phyloP scores from a whole-genome alignment of 306 rosid species.

The Malus orientalis region DNA sequence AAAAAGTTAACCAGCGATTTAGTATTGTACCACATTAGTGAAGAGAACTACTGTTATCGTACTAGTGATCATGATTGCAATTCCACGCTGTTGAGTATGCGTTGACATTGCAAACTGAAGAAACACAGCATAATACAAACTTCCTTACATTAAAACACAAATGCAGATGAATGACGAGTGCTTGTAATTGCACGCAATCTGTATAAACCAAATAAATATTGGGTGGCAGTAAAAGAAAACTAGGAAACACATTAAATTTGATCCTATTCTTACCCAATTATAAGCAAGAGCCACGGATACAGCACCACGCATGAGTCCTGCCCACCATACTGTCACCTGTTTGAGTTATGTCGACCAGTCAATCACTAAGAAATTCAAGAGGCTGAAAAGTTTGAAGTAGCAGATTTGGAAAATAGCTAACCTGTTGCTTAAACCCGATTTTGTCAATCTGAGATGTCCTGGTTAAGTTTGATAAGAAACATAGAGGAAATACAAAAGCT shows the following conservation, averaged over 20 bases:
- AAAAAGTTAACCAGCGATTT: background rate
- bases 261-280: slow-evolving; percentile 31
- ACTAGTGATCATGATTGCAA: slow-evolving; percentile 57
- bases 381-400: background rate
- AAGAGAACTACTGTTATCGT: slow-evolving; percentile 54
- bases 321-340: slow-evolving; percentile 64
- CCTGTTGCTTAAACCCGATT: slow-evolving; percentile 56
- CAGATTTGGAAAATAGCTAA: slow-evolving; percentile 4
- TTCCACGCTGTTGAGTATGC: slow-evolving; percentile 37
- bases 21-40: slow-evolving; percentile 44
- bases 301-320: slow-evolving; percentile 66
- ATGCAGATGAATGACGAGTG: background rate
- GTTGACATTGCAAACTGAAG: slow-evolving; percentile 51
- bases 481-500: slow-evolving; percentile 58
- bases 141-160: background rate
- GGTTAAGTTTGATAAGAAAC: slow-evolving; percentile 38
- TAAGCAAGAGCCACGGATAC: slow-evolving; percentile 62
- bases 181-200: background rate
- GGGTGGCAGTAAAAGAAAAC: background rate
- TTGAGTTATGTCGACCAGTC: background rate
- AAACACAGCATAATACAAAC: background rate
- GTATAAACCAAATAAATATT: background rate
- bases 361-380: background rate
- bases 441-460: slow-evolving; percentile 33
- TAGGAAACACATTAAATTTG: background rate